Base-by-base conservation (phyloP, 2,329 filamentous ascomycete genomes). In the Chrysoporthe puriensis region DNA sequence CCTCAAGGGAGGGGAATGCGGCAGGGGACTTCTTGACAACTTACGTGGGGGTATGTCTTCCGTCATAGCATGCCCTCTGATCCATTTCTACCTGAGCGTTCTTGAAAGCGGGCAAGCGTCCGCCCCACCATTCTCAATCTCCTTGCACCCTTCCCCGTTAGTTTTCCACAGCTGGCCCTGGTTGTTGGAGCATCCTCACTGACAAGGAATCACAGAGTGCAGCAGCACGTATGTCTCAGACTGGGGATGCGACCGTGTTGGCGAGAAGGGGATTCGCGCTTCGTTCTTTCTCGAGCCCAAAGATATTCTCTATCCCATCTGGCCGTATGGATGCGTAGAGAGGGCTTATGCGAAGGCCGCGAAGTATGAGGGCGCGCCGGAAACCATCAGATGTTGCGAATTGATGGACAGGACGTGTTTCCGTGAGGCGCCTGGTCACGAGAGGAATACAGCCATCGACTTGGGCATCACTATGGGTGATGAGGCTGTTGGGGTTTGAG, bases 191-290 rank as follows among this genome's bases (percentile, higher is more conserved):
- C 9, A 21, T 14, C 13, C 50, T 16, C 13, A 21, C 50, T 54
- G 14, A 54, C 21, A 54, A 34, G 14, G 4, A 4, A 52, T 26
- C 1, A 14, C 26, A 54, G 50, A 54, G 7, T 48, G 46, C 18
- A 9, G 2, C 5, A 2, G 18, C 46, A 8, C n/a, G 6, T 1
- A 3, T 21, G 18, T 48, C 18, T 2, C 4, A 6, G 16, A 48
- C 50, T 54, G 50, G 50, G 50, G 13, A 54, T 54, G 50, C 50
- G 50, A 54, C 21, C 50, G 50, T 5, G 9, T 54, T 26, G 50
- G 50, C 4, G 13, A 3, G 4, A 13, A 34, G 3, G 54, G 54
- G 18, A 21, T 57, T 6, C 18, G n/a, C n/a, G 34, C 7, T 26
- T n/a, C 5, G 6, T n/a, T 57, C 34, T 11, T 1, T 2, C 54